Conservation (phyloP, 495 filamentous ascomycete genomes). For the Penicillium canescens region DNA sequence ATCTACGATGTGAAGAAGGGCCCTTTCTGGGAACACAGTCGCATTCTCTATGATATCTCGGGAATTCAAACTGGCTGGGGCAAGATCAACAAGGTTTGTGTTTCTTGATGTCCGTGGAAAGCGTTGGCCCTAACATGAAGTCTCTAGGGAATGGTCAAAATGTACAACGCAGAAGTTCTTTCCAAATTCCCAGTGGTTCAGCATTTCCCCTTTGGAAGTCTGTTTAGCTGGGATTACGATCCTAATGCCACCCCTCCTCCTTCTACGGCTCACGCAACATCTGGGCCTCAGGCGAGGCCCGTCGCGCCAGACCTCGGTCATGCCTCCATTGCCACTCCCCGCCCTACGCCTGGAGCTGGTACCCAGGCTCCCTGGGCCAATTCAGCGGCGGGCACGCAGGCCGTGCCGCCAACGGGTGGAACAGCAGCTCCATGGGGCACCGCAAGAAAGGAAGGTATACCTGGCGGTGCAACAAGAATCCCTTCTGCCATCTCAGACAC, state of each 20-base stretch:
- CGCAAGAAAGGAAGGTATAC: conserved; percentile 15
- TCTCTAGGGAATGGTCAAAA: conserved; percentile 68
- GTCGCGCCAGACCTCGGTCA: conserved; percentile 21
- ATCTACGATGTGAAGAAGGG: conserved; percentile 98
- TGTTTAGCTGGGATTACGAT: conserved; percentile 82
- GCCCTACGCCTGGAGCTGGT: conserved; percentile 27
- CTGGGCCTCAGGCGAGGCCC: conserved; percentile 49
- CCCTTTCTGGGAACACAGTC: conserved; percentile 98
- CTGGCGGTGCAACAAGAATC: conserved; percentile 5
- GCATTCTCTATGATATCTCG: conserved; percentile 91
- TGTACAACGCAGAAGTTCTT: conserved; percentile 70
- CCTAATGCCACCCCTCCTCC: conserved; percentile 54
- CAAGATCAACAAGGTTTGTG: conserved; percentile 89
- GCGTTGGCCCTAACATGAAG: conserved; percentile 1
- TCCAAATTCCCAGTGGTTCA: conserved; percentile 72
- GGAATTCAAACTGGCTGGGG: conserved; percentile 90
- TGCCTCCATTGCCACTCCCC: conserved; percentile 11
- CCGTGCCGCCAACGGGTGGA: conserved; percentile 22
- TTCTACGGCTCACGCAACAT: conserved; percentile 56
- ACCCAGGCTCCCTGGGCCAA: conserved; percentile 53
- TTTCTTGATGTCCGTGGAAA: neutral
- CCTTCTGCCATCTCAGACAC: conserved; percentile 27
- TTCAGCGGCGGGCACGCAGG: conserved; percentile 11
- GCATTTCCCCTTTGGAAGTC: conserved; percentile 71
- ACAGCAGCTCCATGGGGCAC: conserved; percentile 49